Evolutionary conservation across 257 asterid species (phyloP).

Genomic region (Ilex aquifolium): DNA sequence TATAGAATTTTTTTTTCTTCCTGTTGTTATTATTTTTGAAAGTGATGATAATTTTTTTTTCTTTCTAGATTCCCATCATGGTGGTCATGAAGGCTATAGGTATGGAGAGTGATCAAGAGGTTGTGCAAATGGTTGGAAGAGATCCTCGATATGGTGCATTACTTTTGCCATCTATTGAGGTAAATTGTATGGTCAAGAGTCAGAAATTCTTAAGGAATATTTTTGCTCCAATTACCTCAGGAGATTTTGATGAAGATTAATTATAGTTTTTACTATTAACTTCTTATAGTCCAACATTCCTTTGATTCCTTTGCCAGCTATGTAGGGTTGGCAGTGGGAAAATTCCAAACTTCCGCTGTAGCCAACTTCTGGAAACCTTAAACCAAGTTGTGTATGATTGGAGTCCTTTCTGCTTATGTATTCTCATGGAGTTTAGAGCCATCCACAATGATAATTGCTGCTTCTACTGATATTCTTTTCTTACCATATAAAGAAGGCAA

Average conservation of each 20-base stretch:
- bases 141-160: constrained; percentile 85
- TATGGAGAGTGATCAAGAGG: constrained; percentile 97
- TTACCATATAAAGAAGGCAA: no score
- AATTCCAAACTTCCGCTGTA: no score
- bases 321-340: no score
- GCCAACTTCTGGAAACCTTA: no score
- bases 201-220: not conserved
- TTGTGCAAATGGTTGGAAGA: constrained; percentile 96
- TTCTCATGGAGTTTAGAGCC: no score
- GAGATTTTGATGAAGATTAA: not conserved
- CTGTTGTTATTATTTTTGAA: constrained; percentile 6
- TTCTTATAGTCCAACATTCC: no score
- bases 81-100: constrained; percentile 94
- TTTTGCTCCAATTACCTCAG: not conserved
- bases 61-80: constrained; percentile 85
- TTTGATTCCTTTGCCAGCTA: no score
- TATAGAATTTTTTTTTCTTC: constrained; percentile 7
- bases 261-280: no score
- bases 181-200: constrained; percentile 19
- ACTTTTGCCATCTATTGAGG: constrained; percentile 93
- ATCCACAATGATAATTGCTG: no score
- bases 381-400: no score
- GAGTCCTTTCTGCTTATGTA: no score
- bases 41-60: not conserved
- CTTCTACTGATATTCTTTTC: no score